These are phyloP conservation scores for Pleurotus ostreatus DNA, from an alignment of 768 basidiomycete species.

Conservation along the genomic window DNA sequence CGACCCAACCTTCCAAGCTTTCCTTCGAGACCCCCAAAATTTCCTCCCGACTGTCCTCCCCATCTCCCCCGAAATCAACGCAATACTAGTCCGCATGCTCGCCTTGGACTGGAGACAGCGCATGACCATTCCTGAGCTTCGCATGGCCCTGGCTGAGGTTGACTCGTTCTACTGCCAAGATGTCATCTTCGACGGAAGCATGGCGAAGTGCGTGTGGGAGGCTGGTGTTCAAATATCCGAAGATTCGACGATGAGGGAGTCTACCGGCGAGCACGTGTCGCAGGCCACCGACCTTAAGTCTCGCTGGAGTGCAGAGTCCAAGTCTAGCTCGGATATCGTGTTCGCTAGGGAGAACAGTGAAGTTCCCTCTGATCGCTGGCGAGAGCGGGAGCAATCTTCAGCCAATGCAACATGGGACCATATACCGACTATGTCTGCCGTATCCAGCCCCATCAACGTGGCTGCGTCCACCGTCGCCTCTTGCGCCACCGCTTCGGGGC, in stretches of 20 bases:
- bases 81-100: conserved; percentile 70
- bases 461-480: conserved; percentile 23
- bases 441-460: conserved; percentile 38
- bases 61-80: conserved; percentile 70
- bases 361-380: conserved; percentile 33
- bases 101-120: conserved; percentile 61
- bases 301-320: conserved; percentile 57
- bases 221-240: conserved; percentile 66
- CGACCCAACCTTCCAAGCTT: conserved; percentile 90
- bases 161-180: conserved; percentile 69
- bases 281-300: conserved; percentile 38
- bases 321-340: conserved; percentile 43
- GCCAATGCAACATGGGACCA: conserved; percentile 47
- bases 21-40: conserved; percentile 65
- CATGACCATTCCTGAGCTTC: conserved; percentile 50
- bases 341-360: conserved; percentile 32
- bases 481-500: conserved; percentile 47
- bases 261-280: conserved; percentile 30
- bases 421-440: conserved; percentile 41
- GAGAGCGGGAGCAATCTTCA: conserved; percentile 40
- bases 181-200: conserved; percentile 75
- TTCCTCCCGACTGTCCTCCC: conserved; percentile 88
- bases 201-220: conserved; percentile 78
- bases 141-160: conserved; percentile 51
- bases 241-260: conserved; percentile 36